phyloP scores from a whole-genome alignment of 2,329 filamentous ascomycete genomes.

The Cladosporium cucumerinum region DNA sequence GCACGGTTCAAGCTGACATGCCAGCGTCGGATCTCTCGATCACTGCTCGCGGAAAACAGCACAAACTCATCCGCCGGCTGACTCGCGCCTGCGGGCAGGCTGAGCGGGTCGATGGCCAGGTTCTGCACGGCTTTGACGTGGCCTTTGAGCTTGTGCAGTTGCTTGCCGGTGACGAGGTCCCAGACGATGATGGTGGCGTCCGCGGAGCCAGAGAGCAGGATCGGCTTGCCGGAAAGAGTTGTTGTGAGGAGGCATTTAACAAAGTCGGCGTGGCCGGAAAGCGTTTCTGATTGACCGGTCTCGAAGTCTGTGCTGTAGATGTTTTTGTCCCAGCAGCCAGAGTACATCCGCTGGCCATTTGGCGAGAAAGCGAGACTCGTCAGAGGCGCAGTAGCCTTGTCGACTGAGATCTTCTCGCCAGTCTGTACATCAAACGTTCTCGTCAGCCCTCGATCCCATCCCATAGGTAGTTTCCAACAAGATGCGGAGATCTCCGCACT shows the following conservation, averaged over 20 bases:
- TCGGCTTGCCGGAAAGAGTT: conserved; percentile 57
- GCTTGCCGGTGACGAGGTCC: conserved; percentile 65
- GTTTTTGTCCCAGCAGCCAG: conserved; percentile 90
- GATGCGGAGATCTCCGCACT: not conserved
- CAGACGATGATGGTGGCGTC: conserved; percentile 65
- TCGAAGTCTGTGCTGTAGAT: conserved; percentile 77
- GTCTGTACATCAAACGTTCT: not conserved
- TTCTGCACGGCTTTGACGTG: conserved; percentile 75
- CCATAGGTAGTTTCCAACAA: not conserved
- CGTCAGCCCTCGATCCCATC: not conserved
- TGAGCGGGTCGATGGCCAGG: conserved; percentile 70
- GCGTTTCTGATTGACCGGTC: conserved; percentile 4
- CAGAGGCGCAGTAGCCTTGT: conserved; percentile 74
- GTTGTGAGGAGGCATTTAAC: conserved; percentile 74
- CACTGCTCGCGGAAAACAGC: conserved; percentile 70
- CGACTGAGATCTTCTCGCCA: conserved; percentile 37
- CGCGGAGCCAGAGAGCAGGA: conserved; percentile 47
- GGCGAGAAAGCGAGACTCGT: conserved; percentile 69
- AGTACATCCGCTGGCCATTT: conserved; percentile 60
- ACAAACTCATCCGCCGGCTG: conserved; percentile 44
- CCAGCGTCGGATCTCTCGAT: conserved; percentile 70
- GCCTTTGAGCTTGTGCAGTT: conserved; percentile 75
- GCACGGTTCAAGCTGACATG: conserved; percentile 53
- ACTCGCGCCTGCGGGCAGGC: conserved; percentile 32
- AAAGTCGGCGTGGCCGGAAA: conserved; percentile 76